phyloP scores from a whole-genome alignment of 208 protist genomes.

The Leishmania guyanensis region DNA sequence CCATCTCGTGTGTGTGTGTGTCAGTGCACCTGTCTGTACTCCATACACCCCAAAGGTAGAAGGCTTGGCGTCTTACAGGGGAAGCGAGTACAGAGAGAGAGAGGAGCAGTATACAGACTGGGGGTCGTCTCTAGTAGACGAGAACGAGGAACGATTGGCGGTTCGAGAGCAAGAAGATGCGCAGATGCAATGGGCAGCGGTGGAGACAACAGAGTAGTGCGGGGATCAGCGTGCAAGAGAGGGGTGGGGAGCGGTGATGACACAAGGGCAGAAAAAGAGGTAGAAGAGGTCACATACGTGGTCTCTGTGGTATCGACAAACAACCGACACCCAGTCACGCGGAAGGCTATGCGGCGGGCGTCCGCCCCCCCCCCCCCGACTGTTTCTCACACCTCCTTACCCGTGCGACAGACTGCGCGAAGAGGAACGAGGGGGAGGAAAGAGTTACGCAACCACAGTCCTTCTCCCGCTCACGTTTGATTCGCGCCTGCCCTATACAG shows the following conservation, averaged over 20 bases:
- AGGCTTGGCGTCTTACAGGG: neutral
- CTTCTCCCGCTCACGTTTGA: neutral
- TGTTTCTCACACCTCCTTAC: neutral
- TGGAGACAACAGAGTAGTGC: neutral
- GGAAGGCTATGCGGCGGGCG: neutral
- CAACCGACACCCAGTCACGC: neutral
- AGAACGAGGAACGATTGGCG: neutral
- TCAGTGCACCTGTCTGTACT: neutral
- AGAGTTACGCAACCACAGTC: neutral
- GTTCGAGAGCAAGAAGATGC: neutral
- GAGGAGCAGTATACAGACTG: neutral
- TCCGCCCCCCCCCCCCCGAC: neutral
- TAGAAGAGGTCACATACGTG: neutral
- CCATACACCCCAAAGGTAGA: neutral
- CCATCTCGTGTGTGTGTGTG: constrained; percentile 5
- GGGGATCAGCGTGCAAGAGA: neutral
- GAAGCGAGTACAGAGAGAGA: neutral
- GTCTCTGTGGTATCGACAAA: neutral
- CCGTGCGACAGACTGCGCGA: neutral
- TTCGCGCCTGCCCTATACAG: neutral
- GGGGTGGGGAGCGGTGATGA: neutral
- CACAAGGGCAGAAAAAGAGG: neutral
- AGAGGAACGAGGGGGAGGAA: neutral
- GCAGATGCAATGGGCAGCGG: neutral
- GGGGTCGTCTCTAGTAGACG: neutral